These are phyloP conservation scores for Monosporascus sp. DNA, from an alignment of 2,329 filamentous ascomycete species.

Conservation along the genomic window DNA sequence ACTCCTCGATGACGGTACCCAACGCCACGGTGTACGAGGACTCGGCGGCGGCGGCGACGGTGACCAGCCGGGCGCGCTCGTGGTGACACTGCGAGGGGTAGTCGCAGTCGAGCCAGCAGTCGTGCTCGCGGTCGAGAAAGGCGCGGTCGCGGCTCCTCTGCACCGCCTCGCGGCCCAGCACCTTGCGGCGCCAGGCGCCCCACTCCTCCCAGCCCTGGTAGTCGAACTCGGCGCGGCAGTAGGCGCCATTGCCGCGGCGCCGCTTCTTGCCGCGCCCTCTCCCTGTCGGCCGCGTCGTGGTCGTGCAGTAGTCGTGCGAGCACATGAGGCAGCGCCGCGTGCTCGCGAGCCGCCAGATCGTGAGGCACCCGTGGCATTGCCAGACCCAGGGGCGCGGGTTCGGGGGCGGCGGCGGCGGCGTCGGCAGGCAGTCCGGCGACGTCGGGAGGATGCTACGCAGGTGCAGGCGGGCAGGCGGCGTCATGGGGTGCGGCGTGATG, in stretches of 20 bases:
- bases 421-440: slow-evolving; percentile 17
- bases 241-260: slow-evolving; percentile 7
- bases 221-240: slow-evolving; percentile 24
- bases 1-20: slow-evolving; percentile 22
- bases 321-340: slow-evolving; percentile 29
- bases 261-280: slow-evolving; percentile 12
- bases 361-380: slow-evolving; percentile 28
- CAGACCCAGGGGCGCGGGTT: slow-evolving; percentile 26
- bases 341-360: slow-evolving; percentile 24
- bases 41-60: slow-evolving; percentile 36
- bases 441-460: slow-evolving; percentile 21
- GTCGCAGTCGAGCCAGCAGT: slow-evolving; percentile 22
- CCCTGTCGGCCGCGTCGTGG: neutral
- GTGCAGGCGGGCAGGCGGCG: slow-evolving; percentile 22
- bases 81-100: slow-evolving; percentile 40
- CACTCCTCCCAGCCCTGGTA: slow-evolving; percentile 24
- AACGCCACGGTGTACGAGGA: slow-evolving; percentile 6
- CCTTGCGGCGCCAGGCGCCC: slow-evolving; percentile 25
- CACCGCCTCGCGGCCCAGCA: slow-evolving; percentile 19
- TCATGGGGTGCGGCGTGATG: slow-evolving; percentile 6
- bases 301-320: slow-evolving; percentile 21
- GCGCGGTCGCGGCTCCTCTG: slow-evolving; percentile 12
- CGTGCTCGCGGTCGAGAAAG: slow-evolving; percentile 14
- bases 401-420: slow-evolving; percentile 18
- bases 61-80: slow-evolving; percentile 37